Conservation (phyloP, 768 basidiomycete species). For the Agaricus subrufescens region DNA sequence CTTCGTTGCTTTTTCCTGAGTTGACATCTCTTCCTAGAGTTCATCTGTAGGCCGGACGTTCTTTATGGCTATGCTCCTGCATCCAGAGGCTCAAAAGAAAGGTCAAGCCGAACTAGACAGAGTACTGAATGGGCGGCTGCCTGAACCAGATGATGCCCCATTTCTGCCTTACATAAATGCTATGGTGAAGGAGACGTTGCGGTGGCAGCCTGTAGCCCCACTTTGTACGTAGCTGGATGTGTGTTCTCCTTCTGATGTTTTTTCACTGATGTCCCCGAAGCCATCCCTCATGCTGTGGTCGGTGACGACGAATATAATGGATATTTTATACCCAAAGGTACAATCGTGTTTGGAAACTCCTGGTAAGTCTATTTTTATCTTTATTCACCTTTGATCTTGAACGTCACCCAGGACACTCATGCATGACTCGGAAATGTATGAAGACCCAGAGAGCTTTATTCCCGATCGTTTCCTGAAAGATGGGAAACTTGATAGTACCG, state of each 20-base stretch:
- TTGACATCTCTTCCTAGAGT: conserved; percentile 15
- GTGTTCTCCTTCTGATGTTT: background rate
- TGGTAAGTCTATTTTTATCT: conserved; percentile 5
- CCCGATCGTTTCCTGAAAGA: conserved; percentile 26
- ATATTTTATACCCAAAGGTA: conserved; percentile 14
- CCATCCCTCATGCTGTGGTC: background rate
- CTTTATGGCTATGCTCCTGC: conserved; percentile 7
- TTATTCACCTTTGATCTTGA: background rate
- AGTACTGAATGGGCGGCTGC: conserved; percentile 32
- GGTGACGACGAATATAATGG: conserved; percentile 12
- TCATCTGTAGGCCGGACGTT: conserved; percentile 16
- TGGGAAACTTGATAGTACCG: conserved; percentile 16
- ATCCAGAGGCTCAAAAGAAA: conserved; percentile 11
- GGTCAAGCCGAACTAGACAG: conserved; percentile 7
- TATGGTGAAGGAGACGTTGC: conserved; percentile 25
- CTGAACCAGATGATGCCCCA: conserved; percentile 24
- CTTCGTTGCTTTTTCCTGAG: background rate
- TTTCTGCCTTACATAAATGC: conserved; percentile 28
- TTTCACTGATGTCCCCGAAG: background rate
- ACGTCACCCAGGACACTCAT: conserved; percentile 11
- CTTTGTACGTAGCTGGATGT: background rate
- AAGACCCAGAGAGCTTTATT: conserved; percentile 20
- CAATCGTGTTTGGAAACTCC: conserved; percentile 12
- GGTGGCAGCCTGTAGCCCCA: conserved; percentile 17
- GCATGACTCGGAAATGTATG: conserved; percentile 17